Evolutionary conservation across 352 stramenopile species (phyloP).

Genomic region (Saprolegnia parasitica): DNA sequence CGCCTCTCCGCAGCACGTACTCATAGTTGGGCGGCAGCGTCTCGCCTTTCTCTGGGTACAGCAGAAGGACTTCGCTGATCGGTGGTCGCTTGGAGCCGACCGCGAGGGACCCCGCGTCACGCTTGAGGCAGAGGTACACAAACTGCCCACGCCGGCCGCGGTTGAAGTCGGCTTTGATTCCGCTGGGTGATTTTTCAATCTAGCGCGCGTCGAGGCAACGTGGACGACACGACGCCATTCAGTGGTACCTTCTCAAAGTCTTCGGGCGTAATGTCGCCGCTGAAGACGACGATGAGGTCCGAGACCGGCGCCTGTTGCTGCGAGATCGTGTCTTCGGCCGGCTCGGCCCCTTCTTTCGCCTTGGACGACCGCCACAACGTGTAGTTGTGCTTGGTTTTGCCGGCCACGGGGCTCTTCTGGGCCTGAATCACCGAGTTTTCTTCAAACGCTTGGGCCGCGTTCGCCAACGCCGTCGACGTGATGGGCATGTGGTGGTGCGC

Average conservation of each 20-base stretch:
- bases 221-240: slow-evolving; percentile 6
- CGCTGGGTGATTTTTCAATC: slow-evolving; percentile 69
- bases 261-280: slow-evolving; percentile 58
- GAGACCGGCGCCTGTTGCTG: slow-evolving; percentile 43
- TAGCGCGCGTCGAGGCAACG: slow-evolving; percentile 28
- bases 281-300: slow-evolving; percentile 74
- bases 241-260: slow-evolving; percentile 60
- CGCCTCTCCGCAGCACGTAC: slow-evolving; percentile 50
- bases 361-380: slow-evolving; percentile 17
- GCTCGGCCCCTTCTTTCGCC: slow-evolving; percentile 19
- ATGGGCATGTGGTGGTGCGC: slow-evolving; percentile 16
- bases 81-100: slow-evolving; percentile 40
- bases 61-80: slow-evolving; percentile 70
- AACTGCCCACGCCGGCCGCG: slow-evolving; percentile 74
- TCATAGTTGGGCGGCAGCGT: slow-evolving; percentile 77
- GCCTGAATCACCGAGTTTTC: slow-evolving; percentile 22
- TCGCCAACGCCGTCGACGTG: slow-evolving; percentile 12
- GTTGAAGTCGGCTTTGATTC: slow-evolving; percentile 72
- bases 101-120: slow-evolving; percentile 34
- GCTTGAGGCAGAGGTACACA: slow-evolving; percentile 66
- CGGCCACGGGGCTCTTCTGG: slow-evolving; percentile 17
- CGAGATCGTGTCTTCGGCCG: background rate
- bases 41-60: slow-evolving; percentile 73
- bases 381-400: slow-evolving; percentile 24
- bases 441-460: slow-evolving; percentile 22